phyloP scores from a whole-genome alignment of 2,329 filamentous ascomycete species.

The Amauroascus niger region DNA sequence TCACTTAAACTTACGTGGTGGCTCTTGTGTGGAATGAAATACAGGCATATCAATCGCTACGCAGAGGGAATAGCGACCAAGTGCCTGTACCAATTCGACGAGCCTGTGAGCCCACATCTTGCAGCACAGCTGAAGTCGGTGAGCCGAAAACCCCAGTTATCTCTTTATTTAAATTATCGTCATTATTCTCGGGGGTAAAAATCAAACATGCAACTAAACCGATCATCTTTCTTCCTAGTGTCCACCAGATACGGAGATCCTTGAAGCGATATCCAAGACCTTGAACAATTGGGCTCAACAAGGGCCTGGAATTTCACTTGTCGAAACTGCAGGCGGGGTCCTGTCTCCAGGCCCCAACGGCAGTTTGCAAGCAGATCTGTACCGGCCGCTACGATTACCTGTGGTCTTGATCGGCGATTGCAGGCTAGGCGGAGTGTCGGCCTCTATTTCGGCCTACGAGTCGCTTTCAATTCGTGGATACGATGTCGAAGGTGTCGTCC shows the following conservation, averaged over 20 bases:
- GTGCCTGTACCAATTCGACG: constrained; percentile 60
- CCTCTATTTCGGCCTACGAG: constrained; percentile 71
- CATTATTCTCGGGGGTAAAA: background rate
- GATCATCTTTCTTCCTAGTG: constrained; percentile 30
- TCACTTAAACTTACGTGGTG: background rate
- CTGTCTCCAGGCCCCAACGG: constrained; percentile 70
- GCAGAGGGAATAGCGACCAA: constrained; percentile 48
- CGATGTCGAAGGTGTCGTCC: constrained; percentile 58
- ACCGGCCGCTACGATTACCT: constrained; percentile 62
- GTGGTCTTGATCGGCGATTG: constrained; percentile 66
- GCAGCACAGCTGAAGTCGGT: constrained; percentile 50
- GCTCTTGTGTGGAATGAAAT: background rate
- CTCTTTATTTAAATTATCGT: background rate
- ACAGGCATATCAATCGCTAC: constrained; percentile 55
- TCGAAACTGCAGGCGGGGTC: constrained; percentile 76
- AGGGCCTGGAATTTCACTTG: constrained; percentile 19
- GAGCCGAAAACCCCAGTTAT: constrained; percentile 15
- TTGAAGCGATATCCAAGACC: constrained; percentile 41
- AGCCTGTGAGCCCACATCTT: constrained; percentile 68
- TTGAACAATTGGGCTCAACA: constrained; percentile 25
- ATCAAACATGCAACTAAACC: background rate
- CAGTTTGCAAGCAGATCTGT: constrained; percentile 66
- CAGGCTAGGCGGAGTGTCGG: constrained; percentile 67
- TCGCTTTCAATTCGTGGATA: constrained; percentile 69
- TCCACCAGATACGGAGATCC: constrained; percentile 44